phyloP scores from a whole-genome alignment of 352 stramenopile species.

The Stephanocyclus meneghinianus region DNA sequence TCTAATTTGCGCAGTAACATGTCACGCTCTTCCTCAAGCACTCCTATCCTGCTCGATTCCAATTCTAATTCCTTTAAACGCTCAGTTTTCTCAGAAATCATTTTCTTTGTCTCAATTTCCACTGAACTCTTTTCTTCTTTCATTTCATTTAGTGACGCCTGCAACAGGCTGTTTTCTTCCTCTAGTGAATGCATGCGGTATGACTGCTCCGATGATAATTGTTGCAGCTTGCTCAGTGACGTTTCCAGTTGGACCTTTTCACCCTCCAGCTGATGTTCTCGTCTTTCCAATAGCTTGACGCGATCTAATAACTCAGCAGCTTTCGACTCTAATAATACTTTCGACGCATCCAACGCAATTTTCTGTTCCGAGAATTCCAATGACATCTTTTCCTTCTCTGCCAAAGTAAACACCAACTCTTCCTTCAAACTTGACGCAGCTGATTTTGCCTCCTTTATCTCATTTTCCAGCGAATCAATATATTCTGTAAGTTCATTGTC shows the following conservation, averaged over 20 bases:
- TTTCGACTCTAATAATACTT: neutral
- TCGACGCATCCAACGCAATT: neutral
- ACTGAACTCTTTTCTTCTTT: conserved; percentile 8
- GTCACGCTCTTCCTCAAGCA: neutral
- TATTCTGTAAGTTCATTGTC: neutral
- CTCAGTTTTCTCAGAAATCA: neutral
- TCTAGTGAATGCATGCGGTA: conserved; percentile 6
- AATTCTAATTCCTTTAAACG: neutral
- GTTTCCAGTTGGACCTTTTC: neutral
- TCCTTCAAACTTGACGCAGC: neutral
- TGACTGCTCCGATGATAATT: neutral
- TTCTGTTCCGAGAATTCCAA: neutral
- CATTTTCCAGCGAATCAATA: neutral
- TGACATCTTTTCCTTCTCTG: neutral
- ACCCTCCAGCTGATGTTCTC: neutral
- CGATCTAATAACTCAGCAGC: neutral
- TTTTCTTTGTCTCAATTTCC: neutral
- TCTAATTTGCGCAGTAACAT: neutral
- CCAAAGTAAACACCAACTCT: neutral
- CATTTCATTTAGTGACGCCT: neutral
- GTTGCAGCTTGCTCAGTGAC: neutral
- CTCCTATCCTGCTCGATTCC: neutral
- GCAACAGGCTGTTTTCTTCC: neutral
- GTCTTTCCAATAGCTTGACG: neutral
- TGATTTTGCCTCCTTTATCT: neutral